These are phyloP conservation scores for Cyanophora paradoxa DNA, from an alignment of 78 protist species.

Conservation along the genomic window DNA sequence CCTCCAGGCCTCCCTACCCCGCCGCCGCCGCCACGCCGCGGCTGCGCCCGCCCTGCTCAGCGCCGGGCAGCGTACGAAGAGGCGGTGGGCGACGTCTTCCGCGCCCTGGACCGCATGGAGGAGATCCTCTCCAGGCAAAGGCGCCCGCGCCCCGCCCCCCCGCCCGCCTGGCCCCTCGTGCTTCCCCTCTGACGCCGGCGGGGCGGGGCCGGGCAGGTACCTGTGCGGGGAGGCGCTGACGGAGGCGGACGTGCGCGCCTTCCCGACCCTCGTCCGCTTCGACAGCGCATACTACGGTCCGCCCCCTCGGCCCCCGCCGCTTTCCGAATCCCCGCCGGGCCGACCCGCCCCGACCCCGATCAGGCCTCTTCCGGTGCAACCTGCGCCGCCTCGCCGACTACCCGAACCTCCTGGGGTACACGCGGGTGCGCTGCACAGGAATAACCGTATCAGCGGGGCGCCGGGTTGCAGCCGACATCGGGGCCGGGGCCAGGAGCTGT, in stretches of 20 bases:
- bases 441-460: no score
- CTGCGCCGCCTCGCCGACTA: slow-evolving; percentile 50
- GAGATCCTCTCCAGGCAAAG: slow-evolving; percentile 34
- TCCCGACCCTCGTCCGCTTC: slow-evolving; percentile 73
- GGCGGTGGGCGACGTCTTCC: slow-evolving; percentile 51
- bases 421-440: no score
- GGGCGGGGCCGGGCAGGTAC: not conserved
- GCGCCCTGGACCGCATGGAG: slow-evolving; percentile 61
- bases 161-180: not conserved
- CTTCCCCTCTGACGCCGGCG: not conserved
- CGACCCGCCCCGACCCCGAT: no score
- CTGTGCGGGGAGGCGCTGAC: slow-evolving; percentile 61
- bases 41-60: no score
- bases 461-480: no score
- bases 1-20: no score
- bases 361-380: slow-evolving; percentile 61
- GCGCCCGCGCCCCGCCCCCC: not conserved
- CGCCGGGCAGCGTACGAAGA: slow-evolving; percentile 37
- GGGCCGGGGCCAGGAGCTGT: no score
- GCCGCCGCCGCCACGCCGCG: no score
- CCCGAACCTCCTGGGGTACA: slow-evolving; percentile 56
- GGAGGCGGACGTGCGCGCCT: slow-evolving; percentile 77
- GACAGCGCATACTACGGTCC: slow-evolving; percentile 77
- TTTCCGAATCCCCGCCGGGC: no score
- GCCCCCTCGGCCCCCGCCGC: no score